These are phyloP conservation scores for Kalmanozyma brasiliensis DNA, from an alignment of 1,284 basidiomycete genomes.

Conservation along the genomic window DNA sequence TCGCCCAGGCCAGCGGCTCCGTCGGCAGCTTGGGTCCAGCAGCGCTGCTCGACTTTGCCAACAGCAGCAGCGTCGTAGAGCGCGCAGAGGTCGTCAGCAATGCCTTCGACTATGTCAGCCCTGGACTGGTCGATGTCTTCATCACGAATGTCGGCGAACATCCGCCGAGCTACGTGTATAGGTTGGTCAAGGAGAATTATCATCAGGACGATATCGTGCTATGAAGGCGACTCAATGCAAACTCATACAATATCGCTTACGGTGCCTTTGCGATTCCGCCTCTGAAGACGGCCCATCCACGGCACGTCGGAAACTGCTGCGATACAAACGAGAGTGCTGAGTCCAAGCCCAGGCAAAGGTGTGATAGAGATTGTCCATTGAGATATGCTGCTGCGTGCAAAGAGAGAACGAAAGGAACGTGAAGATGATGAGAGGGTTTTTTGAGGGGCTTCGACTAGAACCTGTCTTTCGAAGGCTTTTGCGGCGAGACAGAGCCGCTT, in stretches of 20 bases:
- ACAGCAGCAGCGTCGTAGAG: slow-evolving; percentile 73
- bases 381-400: neutral
- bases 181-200: slow-evolving; percentile 67
- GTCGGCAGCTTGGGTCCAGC: slow-evolving; percentile 27
- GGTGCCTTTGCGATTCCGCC: no score
- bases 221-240: no score
- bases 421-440: no score
- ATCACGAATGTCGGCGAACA: slow-evolving; percentile 82
- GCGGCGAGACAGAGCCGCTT: slow-evolving; percentile 22
- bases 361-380: slow-evolving; percentile 1
- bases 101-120: slow-evolving; percentile 92
- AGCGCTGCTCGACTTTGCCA: slow-evolving; percentile 71
- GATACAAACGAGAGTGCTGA: no score
- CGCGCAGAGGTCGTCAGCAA: slow-evolving; percentile 90
- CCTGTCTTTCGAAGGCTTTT: slow-evolving; percentile 4
- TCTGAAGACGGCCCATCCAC: no score
- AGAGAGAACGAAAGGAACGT: neutral
- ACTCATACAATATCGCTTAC: no score
- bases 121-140: slow-evolving; percentile 90
- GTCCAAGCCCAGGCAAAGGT: no score
- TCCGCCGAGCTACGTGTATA: slow-evolving; percentile 66
- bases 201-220: slow-evolving; percentile 54
- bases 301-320: no score
- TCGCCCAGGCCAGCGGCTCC: slow-evolving; percentile 8
- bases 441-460: slow-evolving; percentile 4